phyloP scores from a whole-genome alignment of 139 green algal genomes.

The Klebsormidium nitens region DNA sequence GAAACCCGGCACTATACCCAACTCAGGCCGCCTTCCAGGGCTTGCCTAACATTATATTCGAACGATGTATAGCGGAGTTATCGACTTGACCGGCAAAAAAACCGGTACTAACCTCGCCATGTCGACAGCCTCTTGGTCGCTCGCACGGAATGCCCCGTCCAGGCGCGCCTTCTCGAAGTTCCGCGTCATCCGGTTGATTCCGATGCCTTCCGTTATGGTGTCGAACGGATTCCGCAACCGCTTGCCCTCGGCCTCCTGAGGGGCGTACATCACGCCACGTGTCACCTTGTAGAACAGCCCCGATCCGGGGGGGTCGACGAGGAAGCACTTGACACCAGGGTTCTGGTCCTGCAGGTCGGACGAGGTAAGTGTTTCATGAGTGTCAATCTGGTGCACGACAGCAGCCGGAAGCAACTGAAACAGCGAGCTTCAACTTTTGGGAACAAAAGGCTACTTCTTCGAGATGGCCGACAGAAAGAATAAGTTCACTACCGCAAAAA shows the following conservation, averaged over 20 bases:
- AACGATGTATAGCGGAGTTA: too few species aligned
- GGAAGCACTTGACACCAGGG: slow-evolving; percentile 36
- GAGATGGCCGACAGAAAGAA: too few species aligned
- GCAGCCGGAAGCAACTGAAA: too few species aligned
- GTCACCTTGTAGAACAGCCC: slow-evolving; percentile 87
- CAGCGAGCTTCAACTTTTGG: too few species aligned
- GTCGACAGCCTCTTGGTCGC: slow-evolving; percentile 74
- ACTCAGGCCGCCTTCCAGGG: too few species aligned
- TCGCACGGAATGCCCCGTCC: slow-evolving; percentile 70
- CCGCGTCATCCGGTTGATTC: slow-evolving; percentile 85
- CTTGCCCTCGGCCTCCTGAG: slow-evolving; percentile 83
- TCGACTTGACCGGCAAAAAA: too few species aligned
- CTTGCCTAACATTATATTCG: too few species aligned
- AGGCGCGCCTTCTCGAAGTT: slow-evolving; percentile 77
- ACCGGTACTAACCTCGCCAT: slow-evolving; percentile 67
- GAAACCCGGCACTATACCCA: too few species aligned
- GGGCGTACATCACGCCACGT: slow-evolving; percentile 79
- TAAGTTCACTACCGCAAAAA: too few species aligned
- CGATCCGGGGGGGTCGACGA: slow-evolving; percentile 84
- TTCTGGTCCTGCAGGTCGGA: slow-evolving; percentile 32
- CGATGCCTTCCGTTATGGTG: slow-evolving; percentile 87
- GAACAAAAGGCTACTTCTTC: too few species aligned
- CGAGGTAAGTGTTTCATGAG: too few species aligned
- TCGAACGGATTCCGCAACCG: slow-evolving; percentile 83
- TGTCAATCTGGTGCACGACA: too few species aligned